phyloP scores from a whole-genome alignment of 495 filamentous ascomycete species.

The Neurospora sp. region DNA sequence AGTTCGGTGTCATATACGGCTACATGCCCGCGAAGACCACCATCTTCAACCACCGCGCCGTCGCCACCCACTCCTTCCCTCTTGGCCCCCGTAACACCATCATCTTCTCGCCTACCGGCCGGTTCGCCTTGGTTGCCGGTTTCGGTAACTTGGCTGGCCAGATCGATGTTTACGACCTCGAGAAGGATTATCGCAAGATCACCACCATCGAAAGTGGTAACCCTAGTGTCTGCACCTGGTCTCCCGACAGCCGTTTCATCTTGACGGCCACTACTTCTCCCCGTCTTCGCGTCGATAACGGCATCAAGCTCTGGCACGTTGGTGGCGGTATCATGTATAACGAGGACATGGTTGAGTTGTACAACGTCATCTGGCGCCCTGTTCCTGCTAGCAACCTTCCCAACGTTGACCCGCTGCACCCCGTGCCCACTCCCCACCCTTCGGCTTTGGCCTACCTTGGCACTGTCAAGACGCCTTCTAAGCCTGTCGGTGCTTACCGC shows the following conservation, averaged over 20 bases:
- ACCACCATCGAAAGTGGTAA: constrained; percentile 93
- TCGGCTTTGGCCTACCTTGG: constrained; percentile 77
- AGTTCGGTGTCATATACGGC: constrained; percentile 94
- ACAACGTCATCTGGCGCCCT: constrained; percentile 86
- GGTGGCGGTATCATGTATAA: constrained; percentile 87
- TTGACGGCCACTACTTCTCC: constrained; percentile 95
- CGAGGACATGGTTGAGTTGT: constrained; percentile 86
- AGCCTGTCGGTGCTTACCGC: constrained; percentile 89
- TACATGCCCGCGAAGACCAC: constrained; percentile 98
- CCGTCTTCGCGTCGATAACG: constrained; percentile 90
- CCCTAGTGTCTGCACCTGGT: constrained; percentile 91
- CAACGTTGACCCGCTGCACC: constrained; percentile 61
- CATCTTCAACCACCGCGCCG: constrained; percentile 82
- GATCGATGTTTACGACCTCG: constrained; percentile 94
- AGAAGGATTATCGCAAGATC: constrained; percentile 83
- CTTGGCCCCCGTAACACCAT: constrained; percentile 89
- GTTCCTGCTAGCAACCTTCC: constrained; percentile 50
- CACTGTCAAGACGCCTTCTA: constrained; percentile 82
- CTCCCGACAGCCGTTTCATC: constrained; percentile 87
- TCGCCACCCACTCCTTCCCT: constrained; percentile 70
- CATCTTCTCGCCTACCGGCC: constrained; percentile 84
- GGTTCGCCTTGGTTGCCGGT: constrained; percentile 86
- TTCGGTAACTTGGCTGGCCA: constrained; percentile 96
- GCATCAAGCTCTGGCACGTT: constrained; percentile 90
- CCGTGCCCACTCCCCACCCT: constrained; percentile 69